Percentiles rank a stretch among this genome's conserved stretches.
These are phyloP conservation scores for Tripterygium wilfordii DNA, from an alignment of 177 flowering plant species.

Conservation along the genomic window DNA sequence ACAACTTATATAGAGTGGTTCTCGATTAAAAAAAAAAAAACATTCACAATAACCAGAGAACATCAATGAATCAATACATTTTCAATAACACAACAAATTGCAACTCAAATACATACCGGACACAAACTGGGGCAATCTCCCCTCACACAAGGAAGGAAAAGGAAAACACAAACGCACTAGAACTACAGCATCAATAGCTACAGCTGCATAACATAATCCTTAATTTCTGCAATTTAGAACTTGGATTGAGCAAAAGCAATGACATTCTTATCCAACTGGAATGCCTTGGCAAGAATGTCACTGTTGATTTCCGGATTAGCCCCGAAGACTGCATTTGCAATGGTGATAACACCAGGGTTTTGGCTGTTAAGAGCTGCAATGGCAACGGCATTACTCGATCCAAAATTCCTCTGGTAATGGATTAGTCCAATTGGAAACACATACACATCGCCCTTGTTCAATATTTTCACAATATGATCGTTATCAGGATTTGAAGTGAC, in stretches of 20 bases:
- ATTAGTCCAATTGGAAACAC: slow-evolving; percentile 7
- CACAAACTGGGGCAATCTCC: too few species aligned
- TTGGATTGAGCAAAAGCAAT: not conserved
- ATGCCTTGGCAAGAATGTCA: slow-evolving; percentile 11
- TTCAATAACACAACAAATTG: too few species aligned
- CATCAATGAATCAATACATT: too few species aligned
- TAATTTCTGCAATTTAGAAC: slow-evolving; percentile 7
- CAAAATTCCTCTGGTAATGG: slow-evolving; percentile 10
- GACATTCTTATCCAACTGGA: not conserved
- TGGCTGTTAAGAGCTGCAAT: slow-evolving; percentile 8
- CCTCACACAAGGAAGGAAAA: too few species aligned
- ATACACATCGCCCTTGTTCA: slow-evolving; percentile 7
- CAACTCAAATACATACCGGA: too few species aligned
- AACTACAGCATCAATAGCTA: too few species aligned
- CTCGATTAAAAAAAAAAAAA: too few species aligned
- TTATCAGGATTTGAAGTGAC: slow-evolving; percentile 8
- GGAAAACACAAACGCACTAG: too few species aligned
- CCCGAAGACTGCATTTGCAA: slow-evolving; percentile 8
- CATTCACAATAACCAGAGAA: too few species aligned
- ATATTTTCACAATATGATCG: not conserved
- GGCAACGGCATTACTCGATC: slow-evolving; percentile 2
- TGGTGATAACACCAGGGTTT: slow-evolving; percentile 3
- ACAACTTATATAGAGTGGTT: too few species aligned
- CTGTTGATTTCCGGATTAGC: not conserved
- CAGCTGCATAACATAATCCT: too few species aligned